Conservation (phyloP, 164 flowering plant species). For the Liriodendron chinense region DNA sequence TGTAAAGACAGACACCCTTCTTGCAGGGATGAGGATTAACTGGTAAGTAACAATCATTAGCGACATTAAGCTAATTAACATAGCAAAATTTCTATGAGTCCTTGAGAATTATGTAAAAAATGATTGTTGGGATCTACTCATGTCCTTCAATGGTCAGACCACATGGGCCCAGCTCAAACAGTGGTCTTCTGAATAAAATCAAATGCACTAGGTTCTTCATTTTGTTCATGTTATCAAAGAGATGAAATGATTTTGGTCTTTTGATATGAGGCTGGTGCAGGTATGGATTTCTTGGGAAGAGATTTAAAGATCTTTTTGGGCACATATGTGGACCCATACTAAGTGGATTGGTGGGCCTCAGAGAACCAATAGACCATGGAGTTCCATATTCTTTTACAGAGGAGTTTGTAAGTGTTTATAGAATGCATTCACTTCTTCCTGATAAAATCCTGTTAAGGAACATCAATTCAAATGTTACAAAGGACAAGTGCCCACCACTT, state of each 20-base stretch:
- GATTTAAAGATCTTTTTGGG: background rate
- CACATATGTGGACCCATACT: slow-evolving; percentile 18
- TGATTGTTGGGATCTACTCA: too few species aligned
- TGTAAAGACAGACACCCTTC: background rate
- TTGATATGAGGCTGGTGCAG: slow-evolving; percentile 16
- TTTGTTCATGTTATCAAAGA: too few species aligned
- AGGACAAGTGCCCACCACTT: background rate
- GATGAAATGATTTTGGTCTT: background rate
- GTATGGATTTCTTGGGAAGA: slow-evolving; percentile 52
- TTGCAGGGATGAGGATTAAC: slow-evolving; percentile 12
- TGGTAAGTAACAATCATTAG: slow-evolving; percentile 27
- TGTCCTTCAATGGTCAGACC: too few species aligned
- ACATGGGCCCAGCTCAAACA: too few species aligned
- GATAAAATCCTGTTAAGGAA: background rate
- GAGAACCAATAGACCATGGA: slow-evolving; percentile 42
- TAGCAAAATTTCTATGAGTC: background rate
- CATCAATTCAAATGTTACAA: background rate
- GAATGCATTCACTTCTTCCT: background rate
- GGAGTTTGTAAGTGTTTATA: slow-evolving; percentile 32
- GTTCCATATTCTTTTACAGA: slow-evolving; percentile 53
- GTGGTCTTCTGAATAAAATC: too few species aligned
- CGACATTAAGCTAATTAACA: too few species aligned
- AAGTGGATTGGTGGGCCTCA: slow-evolving; percentile 48
- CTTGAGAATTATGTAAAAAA: background rate
- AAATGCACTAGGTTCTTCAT: too few species aligned